Evolutionary conservation across 2,329 filamentous ascomycete species (phyloP).

Genomic region (Aspergillus sp.): DNA sequence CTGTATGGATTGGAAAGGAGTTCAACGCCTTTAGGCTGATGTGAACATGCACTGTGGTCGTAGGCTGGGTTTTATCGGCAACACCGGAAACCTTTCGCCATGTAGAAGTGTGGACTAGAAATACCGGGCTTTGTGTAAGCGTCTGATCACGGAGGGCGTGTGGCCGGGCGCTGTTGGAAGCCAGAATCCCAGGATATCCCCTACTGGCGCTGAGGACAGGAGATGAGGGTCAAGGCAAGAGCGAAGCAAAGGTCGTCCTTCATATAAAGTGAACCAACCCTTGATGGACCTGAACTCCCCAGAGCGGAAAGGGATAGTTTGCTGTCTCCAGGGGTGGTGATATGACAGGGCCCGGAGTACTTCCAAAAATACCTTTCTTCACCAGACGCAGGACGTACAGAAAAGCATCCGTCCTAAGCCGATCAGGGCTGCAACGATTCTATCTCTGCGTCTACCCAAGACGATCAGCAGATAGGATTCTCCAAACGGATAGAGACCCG

Average conservation of each 20-base stretch:
- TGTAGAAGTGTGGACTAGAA: not conserved
- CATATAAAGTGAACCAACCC: not conserved
- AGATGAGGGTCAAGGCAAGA: not conserved
- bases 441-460: constrained; percentile 1
- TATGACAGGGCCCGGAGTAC: constrained; percentile 9
- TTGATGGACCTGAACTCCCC: not conserved
- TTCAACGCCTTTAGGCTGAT: not conserved
- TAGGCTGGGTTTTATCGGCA: not conserved
- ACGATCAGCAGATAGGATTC: constrained; percentile 12
- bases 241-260: not conserved
- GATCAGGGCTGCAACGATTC: constrained; percentile 10
- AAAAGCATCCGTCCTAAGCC: constrained; percentile 7
- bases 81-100: not conserved
- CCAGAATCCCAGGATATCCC: not conserved
- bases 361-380: constrained; percentile 17
- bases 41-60: not conserved
- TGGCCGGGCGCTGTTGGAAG: not conserved
- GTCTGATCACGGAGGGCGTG: not conserved
- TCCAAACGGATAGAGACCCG: constrained; percentile 16
- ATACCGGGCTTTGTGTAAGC: not conserved
- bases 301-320: constrained; percentile 13
- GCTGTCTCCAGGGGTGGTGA: constrained; percentile 12
- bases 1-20: not conserved
- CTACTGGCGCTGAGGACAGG: too few species aligned
- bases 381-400: constrained; percentile 11